These are phyloP conservation scores for carrot (Daucus carota) DNA, from an alignment of 129 eudicot species.

Conservation along the genomic window DH1_v3.0 NC_030381.2:26488501-26489000, in stretches of 20 bases:
- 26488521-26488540: too few species aligned
- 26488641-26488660: background rate
- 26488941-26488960: constrained; percentile 41
- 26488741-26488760: background rate
- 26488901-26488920: background rate
- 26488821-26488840: background rate
- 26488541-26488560: too few species aligned
- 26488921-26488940: background rate
- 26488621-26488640: background rate
- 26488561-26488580: too few species aligned
- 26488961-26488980: constrained; percentile 46
- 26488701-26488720: background rate
- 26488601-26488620: too few species aligned
- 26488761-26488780: background rate
- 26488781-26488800: background rate
- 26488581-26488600: too few species aligned
- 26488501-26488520: too few species aligned
- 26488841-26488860: background rate
- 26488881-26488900: background rate
- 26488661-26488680: background rate
- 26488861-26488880: background rate
- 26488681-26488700: background rate
- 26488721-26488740: background rate
- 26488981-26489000: constrained; percentile 53
- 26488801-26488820: background rate